Conservation (phyloP, 305 asterid genomes). For the Fraxinus baroniana region DNA sequence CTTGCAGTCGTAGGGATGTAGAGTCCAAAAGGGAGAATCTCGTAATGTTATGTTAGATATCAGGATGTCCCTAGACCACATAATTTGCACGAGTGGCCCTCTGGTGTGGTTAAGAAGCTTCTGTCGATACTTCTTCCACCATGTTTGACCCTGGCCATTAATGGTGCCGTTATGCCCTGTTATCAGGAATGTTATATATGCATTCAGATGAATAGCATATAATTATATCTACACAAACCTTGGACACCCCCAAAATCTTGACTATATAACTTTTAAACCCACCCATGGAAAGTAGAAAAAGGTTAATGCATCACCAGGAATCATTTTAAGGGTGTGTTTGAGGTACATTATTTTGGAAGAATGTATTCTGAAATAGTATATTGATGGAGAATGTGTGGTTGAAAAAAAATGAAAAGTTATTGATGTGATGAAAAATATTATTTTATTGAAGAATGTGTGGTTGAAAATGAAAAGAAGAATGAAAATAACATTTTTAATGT, state of each 20-base stretch:
- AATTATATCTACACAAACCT: background rate
- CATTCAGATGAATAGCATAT: background rate
- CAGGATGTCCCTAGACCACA: background rate
- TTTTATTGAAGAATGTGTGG: too few relatives aligned
- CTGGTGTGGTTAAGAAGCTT: background rate
- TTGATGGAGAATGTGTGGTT: too few relatives aligned
- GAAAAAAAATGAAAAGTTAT: too few relatives aligned
- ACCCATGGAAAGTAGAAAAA: background rate
- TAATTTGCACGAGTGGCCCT: background rate
- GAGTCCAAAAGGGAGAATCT: background rate
- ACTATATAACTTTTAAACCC: background rate
- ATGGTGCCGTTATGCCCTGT: background rate
- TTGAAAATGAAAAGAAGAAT: too few relatives aligned
- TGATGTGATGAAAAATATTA: too few relatives aligned
- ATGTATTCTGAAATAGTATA: too few relatives aligned
- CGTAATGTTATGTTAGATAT: background rate
- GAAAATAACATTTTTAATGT: too few relatives aligned
- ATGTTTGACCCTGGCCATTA: background rate
- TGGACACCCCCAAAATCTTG: background rate
- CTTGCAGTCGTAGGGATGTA: background rate
- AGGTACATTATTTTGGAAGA: too few relatives aligned
- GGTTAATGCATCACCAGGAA: background rate
- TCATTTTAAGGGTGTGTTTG: too few relatives aligned
- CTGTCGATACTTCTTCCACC: background rate
- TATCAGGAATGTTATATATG: background rate